Percentiles rank a stretch among this genome's conserved stretches.
These are phyloP conservation scores for Cordyceps cateniannulata DNA, from an alignment of 2,329 filamentous ascomycete genomes.

Conservation along the genomic window DNA sequence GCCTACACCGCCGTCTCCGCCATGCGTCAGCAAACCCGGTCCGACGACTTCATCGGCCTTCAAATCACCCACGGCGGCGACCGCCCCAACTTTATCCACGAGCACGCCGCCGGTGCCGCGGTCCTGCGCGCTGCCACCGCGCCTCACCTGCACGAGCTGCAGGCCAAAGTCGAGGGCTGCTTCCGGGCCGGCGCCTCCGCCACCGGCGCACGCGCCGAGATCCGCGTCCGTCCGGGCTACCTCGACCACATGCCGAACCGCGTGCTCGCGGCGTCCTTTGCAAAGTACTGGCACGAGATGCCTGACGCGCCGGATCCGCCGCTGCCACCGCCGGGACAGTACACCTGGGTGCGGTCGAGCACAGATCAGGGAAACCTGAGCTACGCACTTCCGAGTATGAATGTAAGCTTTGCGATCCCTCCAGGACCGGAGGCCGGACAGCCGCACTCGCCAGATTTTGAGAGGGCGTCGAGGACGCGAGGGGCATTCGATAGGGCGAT, in stretches of 20 bases:
- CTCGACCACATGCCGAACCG: conserved; percentile 49
- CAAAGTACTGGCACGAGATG: conserved; percentile 36
- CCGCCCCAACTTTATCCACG: conserved; percentile 51
- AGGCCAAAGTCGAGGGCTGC: conserved; percentile 35
- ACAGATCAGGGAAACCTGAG: conserved; percentile 55
- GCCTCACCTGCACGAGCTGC: conserved; percentile 31
- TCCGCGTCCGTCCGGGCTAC: conserved; percentile 36
- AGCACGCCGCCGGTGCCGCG: conserved; percentile 33
- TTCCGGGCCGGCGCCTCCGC: conserved; percentile 33
- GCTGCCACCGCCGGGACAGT: conserved; percentile 30
- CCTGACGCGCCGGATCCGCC: conserved; percentile 22
- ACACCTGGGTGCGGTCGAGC: conserved; percentile 43
- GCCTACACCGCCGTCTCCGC: conserved; percentile 43
- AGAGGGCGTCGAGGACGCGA: conserved; percentile 17
- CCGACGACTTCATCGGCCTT: conserved; percentile 43
- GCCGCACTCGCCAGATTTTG: conserved; percentile 20
- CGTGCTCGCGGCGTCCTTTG: conserved; percentile 39
- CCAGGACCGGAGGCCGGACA: conserved; percentile 23
- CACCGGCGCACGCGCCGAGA: conserved; percentile 41
- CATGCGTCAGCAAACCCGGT: conserved; percentile 49
- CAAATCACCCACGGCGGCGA: conserved; percentile 47
- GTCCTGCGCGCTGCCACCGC: conserved; percentile 21
- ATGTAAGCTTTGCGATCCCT: conserved; percentile 44
- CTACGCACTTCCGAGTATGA: conserved; percentile 49
- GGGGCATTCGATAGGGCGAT: conserved; percentile 19